Base-by-base conservation (phyloP, 257 asterid species). In the Lycium ferocissimum region DNA sequence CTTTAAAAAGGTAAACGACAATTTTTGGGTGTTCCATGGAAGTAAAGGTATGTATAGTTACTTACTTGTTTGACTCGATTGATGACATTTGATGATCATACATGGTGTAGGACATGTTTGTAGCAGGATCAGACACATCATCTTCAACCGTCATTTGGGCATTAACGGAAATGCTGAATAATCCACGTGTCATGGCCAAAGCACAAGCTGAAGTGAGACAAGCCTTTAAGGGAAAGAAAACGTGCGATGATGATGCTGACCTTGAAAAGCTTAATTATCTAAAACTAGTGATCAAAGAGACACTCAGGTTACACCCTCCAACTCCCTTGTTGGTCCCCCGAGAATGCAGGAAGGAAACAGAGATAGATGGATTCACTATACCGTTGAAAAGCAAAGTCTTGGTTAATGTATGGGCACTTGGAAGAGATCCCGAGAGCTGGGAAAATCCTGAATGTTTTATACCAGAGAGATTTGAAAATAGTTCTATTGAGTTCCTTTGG, bases 381-480 rank as follows among this genome's bases (percentile, higher is more conserved):
- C 70, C 87, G 0, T 17, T 40, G 7, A 69, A 71, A 35, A 73
- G 83, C 11, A 87, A 18, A 58, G 83, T 87, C 37, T 2, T 87
- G 17, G 45, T 86, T 4, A 86, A 86, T 40, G 79, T 20, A 5
- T 86, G 88, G 86, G 84, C 86, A 9, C 35, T 67, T 6, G 75
- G 75, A 67, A 67, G 75, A 7, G 49, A 67, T 67, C 22, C 13
- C 1, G n/a, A 35, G 75, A 67, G 12, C 14, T 67, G 75, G 75
- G 22, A 67, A 67, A 67, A 67, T 35, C 49, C 75, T 0, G 86
- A 86, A 15, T 20, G 33, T 6, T 86, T 84, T 33, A 7, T 14
- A 2, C 89, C 89, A 0, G 87, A 86, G 14, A 66, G 89, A 70
- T 86, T 83, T n/a, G 87, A 83, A 6, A 70, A 58, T 2, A 86